phyloP scores from a whole-genome alignment of 2,329 filamentous ascomycete genomes.

The Diplodia mutila region DNA sequence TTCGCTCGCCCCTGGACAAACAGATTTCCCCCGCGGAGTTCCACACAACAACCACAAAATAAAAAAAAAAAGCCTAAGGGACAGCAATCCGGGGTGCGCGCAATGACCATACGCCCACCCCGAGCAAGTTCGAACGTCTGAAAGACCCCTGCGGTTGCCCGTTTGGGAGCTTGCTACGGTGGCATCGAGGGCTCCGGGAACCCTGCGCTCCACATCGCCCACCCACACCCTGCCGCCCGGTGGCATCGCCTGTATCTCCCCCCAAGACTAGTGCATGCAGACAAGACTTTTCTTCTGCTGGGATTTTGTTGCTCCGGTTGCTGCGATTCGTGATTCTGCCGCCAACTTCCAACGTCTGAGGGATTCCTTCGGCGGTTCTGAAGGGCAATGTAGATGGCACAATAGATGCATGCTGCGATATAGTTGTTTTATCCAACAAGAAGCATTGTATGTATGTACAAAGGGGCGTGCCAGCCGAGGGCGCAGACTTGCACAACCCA shows the following conservation, averaged over 20 bases:
- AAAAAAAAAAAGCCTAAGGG: background rate
- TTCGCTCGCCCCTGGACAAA: background rate
- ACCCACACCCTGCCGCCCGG: background rate
- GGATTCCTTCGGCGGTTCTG: conserved; percentile 3
- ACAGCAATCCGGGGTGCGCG: background rate
- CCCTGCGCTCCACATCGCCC: background rate
- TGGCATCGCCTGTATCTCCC: background rate
- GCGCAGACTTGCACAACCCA: background rate
- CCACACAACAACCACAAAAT: background rate
- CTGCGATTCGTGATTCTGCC: background rate
- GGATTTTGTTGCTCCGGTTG: background rate
- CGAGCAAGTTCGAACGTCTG: conserved; percentile 6
- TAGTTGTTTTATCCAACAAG: too few relatives aligned
- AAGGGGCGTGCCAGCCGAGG: background rate
- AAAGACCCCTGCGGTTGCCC: background rate
- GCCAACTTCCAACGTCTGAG: conserved; percentile 6
- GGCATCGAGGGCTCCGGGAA: too few relatives aligned
- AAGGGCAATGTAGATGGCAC: background rate
- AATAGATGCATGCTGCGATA: too few relatives aligned
- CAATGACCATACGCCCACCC: too few relatives aligned
- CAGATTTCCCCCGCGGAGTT: background rate
- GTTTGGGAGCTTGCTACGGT: background rate
- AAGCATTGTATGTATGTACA: too few relatives aligned
- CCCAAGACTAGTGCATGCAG: background rate
- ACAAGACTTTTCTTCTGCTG: background rate